These are phyloP conservation scores for Sclerotinia trifoliorum DNA, from an alignment of 2,329 filamentous ascomycete genomes.

Conservation along the genomic window DNA sequence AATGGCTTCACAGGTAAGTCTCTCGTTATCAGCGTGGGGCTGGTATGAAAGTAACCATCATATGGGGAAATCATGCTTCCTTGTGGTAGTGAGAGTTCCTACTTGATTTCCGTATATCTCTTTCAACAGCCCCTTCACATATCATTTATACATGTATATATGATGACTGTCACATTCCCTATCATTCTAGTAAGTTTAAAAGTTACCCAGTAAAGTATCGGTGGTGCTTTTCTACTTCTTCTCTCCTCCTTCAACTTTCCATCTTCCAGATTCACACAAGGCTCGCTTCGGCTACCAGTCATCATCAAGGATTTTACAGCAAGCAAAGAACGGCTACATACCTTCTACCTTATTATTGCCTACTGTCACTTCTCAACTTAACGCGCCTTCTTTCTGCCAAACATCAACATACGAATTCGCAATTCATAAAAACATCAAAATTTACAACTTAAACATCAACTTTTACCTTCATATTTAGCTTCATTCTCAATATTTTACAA, in stretches of 20 bases:
- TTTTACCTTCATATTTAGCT: conserved; percentile 18
- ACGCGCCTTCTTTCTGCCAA: conserved; percentile 21
- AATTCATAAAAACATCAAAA: conserved; percentile 17
- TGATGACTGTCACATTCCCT: neutral
- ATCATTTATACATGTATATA: neutral
- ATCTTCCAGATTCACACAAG: conserved; percentile 20
- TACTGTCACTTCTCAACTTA: conserved; percentile 11
- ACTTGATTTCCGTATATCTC: conserved; percentile 5
- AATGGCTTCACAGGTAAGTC: conserved; percentile 6
- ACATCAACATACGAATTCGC: conserved; percentile 23
- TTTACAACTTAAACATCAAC: conserved; percentile 26
- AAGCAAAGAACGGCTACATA: conserved; percentile 22
- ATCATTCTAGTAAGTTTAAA: conserved; percentile 14
- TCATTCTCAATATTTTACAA: conserved; percentile 27
- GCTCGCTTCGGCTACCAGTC: conserved; percentile 23
- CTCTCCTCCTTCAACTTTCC: conserved; percentile 14
- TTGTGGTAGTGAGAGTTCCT: conserved; percentile 15
- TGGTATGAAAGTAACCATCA: conserved; percentile 21
- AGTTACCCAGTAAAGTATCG: conserved; percentile 8
- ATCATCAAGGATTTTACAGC: conserved; percentile 18
- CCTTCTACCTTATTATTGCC: conserved; percentile 14
- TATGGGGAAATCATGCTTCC: conserved; percentile 17
- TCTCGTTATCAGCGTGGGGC: conserved; percentile 15
- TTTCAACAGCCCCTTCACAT: neutral
- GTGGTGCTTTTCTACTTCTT: conserved; percentile 19